Evolutionary conservation across 2,329 filamentous ascomycete genomes (phyloP).

Genomic region (Seiridium unicorne): DNA sequence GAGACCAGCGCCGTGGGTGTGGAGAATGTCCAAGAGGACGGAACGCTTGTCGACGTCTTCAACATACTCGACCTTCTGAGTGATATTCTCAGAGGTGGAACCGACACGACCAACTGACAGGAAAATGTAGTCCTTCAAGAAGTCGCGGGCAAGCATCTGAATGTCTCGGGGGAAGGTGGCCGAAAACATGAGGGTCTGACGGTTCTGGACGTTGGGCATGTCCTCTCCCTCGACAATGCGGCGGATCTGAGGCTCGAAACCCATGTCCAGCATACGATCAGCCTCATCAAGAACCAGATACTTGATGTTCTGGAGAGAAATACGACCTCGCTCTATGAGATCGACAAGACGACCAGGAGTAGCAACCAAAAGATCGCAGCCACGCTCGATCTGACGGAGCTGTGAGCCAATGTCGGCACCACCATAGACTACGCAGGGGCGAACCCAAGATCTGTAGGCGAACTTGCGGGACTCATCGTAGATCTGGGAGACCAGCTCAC

Average conservation of each 20-base stretch:
- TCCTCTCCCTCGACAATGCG: constrained; percentile 98
- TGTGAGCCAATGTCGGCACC: constrained; percentile 98
- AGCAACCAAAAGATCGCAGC: constrained; percentile 94
- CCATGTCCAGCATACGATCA: constrained; percentile 99
- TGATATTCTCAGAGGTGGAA: constrained; percentile 99
- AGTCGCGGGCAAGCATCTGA: constrained; percentile 97
- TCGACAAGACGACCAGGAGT: constrained; percentile 97
- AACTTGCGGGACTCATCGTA: constrained; percentile 98
- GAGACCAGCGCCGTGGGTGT: constrained; percentile 85
- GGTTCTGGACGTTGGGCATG: constrained; percentile 80
- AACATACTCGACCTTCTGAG: constrained; percentile 97
- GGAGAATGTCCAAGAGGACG: constrained; percentile 93
- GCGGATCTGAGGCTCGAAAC: constrained; percentile 99
- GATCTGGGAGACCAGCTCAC: constrained; percentile 98
- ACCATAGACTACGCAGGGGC: constrained; percentile 97
- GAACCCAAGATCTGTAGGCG: constrained; percentile 97
- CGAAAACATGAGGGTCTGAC: constrained; percentile 99
- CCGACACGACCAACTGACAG: constrained; percentile 97
- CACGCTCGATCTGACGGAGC: constrained; percentile 95
- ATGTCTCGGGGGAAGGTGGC: constrained; percentile 99
- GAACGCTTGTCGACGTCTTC: constrained; percentile 98
- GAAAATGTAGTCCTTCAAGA: constrained; percentile 99
- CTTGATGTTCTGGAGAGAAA: constrained; percentile 98
- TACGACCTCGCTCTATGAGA: constrained; percentile 96
- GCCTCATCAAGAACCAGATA: constrained; percentile 98